A percentile compares a stretch with the other conserved stretches of the same genome.
Conservation (phyloP, 805 yeast genomes). For the Lipomyces mesembrius region DNA sequence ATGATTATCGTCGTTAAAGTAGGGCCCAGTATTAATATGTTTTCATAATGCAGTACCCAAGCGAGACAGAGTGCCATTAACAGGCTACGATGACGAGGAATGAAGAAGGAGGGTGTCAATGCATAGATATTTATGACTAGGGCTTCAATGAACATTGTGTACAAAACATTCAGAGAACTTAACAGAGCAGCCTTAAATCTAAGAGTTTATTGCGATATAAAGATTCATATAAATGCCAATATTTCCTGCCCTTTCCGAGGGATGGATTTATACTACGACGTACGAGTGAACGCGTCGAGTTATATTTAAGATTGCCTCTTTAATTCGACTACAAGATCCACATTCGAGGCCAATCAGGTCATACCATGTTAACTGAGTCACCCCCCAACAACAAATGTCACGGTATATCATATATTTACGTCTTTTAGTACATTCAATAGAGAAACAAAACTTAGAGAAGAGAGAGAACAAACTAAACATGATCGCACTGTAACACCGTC, state of each 20-base stretch:
- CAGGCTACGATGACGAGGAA: constrained; percentile 22
- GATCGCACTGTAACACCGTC: constrained; percentile 1
- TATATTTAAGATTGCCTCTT: no score
- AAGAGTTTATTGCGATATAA: background rate
- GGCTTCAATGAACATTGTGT: background rate
- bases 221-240: background rate
- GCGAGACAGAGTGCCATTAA: constrained; percentile 18
- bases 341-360: background rate
- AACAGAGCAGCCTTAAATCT: background rate
- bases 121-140: background rate
- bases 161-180: no score
- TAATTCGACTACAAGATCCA: background rate
- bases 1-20: background rate
- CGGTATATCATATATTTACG: background rate
- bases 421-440: background rate
- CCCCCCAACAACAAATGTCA: background rate
- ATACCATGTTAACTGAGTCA: no score
- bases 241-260: background rate
- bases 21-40: constrained; percentile 45
- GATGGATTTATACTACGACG: no score
- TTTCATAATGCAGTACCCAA: constrained; percentile 14
- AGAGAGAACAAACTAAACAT: background rate
- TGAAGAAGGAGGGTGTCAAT: constrained; percentile 2
- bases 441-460: background rate
- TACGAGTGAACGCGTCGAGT: background rate